phyloP scores from a whole-genome alignment of 352 stramenopile genomes.

The Pythium utonaiense region DNA sequence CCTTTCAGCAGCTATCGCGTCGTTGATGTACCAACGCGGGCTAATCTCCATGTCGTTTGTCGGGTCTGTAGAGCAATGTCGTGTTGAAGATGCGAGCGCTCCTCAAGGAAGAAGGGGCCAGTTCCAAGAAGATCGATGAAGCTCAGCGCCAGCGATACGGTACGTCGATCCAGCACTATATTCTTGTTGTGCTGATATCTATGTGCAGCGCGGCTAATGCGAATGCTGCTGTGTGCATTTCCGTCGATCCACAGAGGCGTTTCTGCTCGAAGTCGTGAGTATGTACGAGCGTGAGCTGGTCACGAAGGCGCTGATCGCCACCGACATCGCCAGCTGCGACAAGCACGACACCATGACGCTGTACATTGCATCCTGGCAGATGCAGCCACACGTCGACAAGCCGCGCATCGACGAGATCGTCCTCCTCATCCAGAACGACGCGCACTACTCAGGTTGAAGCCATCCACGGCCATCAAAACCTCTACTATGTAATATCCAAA shows the following conservation, averaged over 20 bases:
- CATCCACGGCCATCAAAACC: not conserved
- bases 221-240: not conserved
- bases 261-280: slow-evolving; percentile 53
- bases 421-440: slow-evolving; percentile 57
- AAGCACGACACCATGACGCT: slow-evolving; percentile 68
- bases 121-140: slow-evolving; percentile 32
- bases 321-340: slow-evolving; percentile 62
- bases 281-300: slow-evolving; percentile 84
- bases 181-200: no score
- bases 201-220: no score
- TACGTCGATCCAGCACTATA: slow-evolving; percentile 16
- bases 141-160: slow-evolving; percentile 41
- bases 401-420: slow-evolving; percentile 61
- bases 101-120: slow-evolving; percentile 18
- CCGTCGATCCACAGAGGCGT: slow-evolving; percentile 39
- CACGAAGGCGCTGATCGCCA: slow-evolving; percentile 70
- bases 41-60: no score
- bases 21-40: no score
- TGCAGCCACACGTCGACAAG: slow-evolving; percentile 76
- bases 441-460: slow-evolving; percentile 36
- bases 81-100: slow-evolving; percentile 44
- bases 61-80: slow-evolving; percentile 20
- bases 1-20: no score
- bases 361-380: slow-evolving; percentile 83
- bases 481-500: slow-evolving; percentile 13